A percentile compares a stretch with the other conserved stretches of the same genome.
These are phyloP conservation scores for Phaeosphaeria sp. DNA, from an alignment of 2,329 filamentous ascomycete species.

Conservation along the genomic window DNA sequence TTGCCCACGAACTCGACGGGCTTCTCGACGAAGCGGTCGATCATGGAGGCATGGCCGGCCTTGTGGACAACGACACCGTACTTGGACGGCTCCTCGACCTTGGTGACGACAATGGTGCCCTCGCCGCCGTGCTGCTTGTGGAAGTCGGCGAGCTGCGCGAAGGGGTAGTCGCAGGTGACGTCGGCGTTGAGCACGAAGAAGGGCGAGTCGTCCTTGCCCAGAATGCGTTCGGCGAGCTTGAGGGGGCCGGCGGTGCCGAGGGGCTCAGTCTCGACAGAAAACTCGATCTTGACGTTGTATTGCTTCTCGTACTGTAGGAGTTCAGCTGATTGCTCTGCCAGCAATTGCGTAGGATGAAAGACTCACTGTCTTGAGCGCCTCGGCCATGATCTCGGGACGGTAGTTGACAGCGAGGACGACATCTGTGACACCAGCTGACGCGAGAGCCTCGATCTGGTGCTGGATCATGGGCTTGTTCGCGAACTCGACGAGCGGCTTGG, in stretches of 20 bases:
- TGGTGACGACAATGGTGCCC: slow-evolving; percentile 97
- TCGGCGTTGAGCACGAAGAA: slow-evolving; percentile 99
- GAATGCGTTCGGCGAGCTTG: slow-evolving; percentile 90
- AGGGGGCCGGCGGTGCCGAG: slow-evolving; percentile 93
- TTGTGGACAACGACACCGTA: slow-evolving; percentile 99
- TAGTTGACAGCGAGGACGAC: slow-evolving; percentile 99
- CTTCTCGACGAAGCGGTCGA: slow-evolving; percentile 99
- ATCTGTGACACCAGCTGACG: slow-evolving; percentile 92
- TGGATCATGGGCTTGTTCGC: slow-evolving; percentile 99
- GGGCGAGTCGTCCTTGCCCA: slow-evolving; percentile 90
- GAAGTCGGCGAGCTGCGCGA: slow-evolving; percentile 87
- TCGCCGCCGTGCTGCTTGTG: slow-evolving; percentile 93
- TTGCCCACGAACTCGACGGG: slow-evolving; percentile 98
- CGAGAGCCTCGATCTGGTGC: slow-evolving; percentile 95
- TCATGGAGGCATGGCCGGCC: slow-evolving; percentile 85
- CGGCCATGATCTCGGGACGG: slow-evolving; percentile 96
- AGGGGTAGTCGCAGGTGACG: slow-evolving; percentile 97
- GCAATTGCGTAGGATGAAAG: not conserved
- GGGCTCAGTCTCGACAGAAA: slow-evolving; percentile 95
- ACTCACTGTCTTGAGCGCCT: slow-evolving; percentile 83
- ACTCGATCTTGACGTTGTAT: slow-evolving; percentile 94
- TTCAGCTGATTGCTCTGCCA: slow-evolving; percentile 15
- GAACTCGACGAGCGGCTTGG: slow-evolving; percentile 97
- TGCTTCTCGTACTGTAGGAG: slow-evolving; percentile 75
- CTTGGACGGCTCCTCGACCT: slow-evolving; percentile 98